Percentiles rank a stretch among this genome's conserved stretches.
phyloP scores from a whole-genome alignment of 1,139 yeast species.

The Magnusiomyces suaveolens region DNA sequence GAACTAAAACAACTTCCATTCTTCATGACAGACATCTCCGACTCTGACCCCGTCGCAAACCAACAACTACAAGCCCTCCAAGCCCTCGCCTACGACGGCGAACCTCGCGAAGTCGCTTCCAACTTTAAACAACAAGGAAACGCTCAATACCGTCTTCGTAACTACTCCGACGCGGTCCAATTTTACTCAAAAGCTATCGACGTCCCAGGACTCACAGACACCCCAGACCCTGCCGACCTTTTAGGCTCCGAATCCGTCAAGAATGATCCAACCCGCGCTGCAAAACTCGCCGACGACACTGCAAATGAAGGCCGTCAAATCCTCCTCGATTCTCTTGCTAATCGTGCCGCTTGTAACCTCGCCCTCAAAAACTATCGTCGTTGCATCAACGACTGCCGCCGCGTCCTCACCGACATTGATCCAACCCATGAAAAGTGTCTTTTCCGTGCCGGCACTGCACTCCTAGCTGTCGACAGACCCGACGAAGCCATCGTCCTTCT shows the following conservation, averaged over 20 bases:
- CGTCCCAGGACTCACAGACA: constrained; percentile 27
- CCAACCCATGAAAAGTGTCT: constrained; percentile 73
- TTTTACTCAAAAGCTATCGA: constrained; percentile 75
- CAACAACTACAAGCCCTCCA: constrained; percentile 73
- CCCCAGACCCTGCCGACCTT: constrained; percentile 10
- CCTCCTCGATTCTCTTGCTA: constrained; percentile 56
- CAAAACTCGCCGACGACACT: constrained; percentile 19
- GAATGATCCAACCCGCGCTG: constrained; percentile 11
- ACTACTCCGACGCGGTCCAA: constrained; percentile 65
- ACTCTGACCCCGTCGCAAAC: constrained; percentile 46
- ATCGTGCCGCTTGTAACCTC: constrained; percentile 87
- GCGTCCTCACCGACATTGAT: constrained; percentile 50
- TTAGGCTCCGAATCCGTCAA: constrained; percentile 23
- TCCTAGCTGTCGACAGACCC: constrained; percentile 50
- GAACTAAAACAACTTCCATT: constrained; percentile 83
- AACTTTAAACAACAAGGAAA: constrained; percentile 92
- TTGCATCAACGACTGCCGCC: constrained; percentile 79
- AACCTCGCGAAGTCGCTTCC: constrained; percentile 81
- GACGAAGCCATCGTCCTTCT: constrained; percentile 67
- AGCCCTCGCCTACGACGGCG: constrained; percentile 92
- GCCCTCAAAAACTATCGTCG: constrained; percentile 68
- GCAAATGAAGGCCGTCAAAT: constrained; percentile 25
- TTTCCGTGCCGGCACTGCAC: constrained; percentile 77
- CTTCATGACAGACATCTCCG: constrained; percentile 81
- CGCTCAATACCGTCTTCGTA: constrained; percentile 63